A percentile compares a stretch with the other conserved stretches of the same genome.
phyloP scores from a whole-genome alignment of 2,329 filamentous ascomycete species.

The Hypoxylon sp. region DNA sequence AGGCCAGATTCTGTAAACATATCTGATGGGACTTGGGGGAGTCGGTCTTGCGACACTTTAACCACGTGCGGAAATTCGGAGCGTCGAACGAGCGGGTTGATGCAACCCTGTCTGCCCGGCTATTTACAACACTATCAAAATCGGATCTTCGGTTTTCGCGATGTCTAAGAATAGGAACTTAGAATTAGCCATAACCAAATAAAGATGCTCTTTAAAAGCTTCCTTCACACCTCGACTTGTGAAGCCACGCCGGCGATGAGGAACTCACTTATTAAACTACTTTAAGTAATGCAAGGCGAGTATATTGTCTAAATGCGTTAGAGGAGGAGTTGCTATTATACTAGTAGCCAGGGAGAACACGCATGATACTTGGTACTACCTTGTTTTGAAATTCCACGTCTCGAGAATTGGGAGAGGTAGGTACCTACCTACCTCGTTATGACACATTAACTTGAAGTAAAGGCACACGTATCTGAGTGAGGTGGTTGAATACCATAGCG shows the following conservation, averaged over 20 bases:
- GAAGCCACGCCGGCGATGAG: constrained; percentile 13
- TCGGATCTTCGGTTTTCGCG: constrained; percentile 18
- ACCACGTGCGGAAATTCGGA: constrained; percentile 50
- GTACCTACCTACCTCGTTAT: background rate
- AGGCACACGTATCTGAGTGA: background rate
- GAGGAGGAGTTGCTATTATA: background rate
- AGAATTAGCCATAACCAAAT: constrained; percentile 29
- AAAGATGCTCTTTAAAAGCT: background rate
- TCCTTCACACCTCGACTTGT: background rate
- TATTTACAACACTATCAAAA: constrained; percentile 42
- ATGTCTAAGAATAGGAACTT: constrained; percentile 35
- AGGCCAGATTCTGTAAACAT: constrained; percentile 29
- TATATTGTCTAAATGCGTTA: background rate
- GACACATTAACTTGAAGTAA: background rate
- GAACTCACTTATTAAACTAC: constrained; percentile 12
- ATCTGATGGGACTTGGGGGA: background rate
- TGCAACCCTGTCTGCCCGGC: constrained; percentile 44
- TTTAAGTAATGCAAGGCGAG: constrained; percentile 11
- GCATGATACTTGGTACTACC: background rate
- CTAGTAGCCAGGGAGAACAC: too few species aligned
- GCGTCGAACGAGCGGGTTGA: constrained; percentile 30
- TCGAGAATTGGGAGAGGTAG: background rate
- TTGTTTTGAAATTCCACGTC: background rate
- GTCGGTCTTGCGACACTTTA: constrained; percentile 29
- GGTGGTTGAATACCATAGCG: background rate